Evolutionary conservation across 495 filamentous ascomycete species (phyloP), one percentile per base, ranked within the genome.

Genomic region (Penicillium dipodomyicola): DNA sequence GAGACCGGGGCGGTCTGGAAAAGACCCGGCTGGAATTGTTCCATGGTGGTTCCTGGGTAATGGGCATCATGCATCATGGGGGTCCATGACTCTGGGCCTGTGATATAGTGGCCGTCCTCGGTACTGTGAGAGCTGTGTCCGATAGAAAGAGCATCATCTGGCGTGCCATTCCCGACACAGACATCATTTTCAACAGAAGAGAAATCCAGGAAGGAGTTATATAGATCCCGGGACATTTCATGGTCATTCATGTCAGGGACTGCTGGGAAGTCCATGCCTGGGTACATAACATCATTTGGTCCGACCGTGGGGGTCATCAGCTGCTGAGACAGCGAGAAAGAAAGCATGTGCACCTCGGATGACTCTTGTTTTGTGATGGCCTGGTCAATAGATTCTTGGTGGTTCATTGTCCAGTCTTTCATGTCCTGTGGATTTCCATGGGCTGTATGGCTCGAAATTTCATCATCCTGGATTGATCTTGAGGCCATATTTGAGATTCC

Each of bases 381-480:
- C 61, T 66, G 67, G 43, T 77, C 72, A 60, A 76, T 51, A 23
- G 70, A 67, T 27, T 77, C 74, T 68, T 71, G 54, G 65, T 68
- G 71, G 57, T 63, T 72, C 61, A 79, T 44, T 41, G 63, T 63
- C 76, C 76, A 79, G 48, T 72, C 63, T 59, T 74, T 72, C 56
- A 77, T 65, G 29, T 75, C 73, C 63, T 67, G 65, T 56, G 67
- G 52, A 27, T 57, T 70, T 69, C 72, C 72, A 66, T 68, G 67
- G 66, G 56, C 62, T 58, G 72, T 67, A 56, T 74, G 76, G 71
- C 68, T 75, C 45, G 70, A 74, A 58, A 77, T 59, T 61, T 77
- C 73, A 77, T 77, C 73, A 77, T 77, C 76, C 74, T 73, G 73
- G 71, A 71, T 54, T 59, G 65, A 57, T 68, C 70, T 71, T 61